These are phyloP conservation scores for Chrysanthemum seticuspe DNA, from an alignment of 129 eudicot genomes.

Conservation along the genomic window DNA sequence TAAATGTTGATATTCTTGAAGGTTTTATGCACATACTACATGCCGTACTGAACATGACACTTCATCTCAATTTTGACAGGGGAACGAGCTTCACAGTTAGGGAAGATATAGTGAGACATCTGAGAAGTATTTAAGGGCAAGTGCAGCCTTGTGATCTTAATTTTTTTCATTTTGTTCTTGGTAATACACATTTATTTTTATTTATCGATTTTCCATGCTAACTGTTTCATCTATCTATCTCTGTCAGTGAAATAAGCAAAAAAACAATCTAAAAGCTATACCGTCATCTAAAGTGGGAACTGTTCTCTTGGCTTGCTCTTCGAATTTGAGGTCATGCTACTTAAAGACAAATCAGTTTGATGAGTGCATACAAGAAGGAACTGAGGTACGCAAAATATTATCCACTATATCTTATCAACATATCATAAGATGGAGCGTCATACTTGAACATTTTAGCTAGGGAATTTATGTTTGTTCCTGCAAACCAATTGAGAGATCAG, in stretches of 20 bases:
- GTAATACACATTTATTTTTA: background rate
- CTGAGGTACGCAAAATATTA: constrained; percentile 59
- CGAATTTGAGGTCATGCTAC: constrained; percentile 94
- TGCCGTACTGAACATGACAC: constrained; percentile 16
- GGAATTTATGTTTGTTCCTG: too few relatives aligned
- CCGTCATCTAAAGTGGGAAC: constrained; percentile 66
- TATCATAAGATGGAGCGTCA: too few relatives aligned
- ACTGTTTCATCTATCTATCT: background rate
- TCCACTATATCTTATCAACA: background rate
- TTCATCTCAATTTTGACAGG: constrained; percentile 47
- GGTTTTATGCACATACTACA: constrained; percentile 9
- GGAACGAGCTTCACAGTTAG: constrained; percentile 83
- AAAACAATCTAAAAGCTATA: constrained; percentile 70
- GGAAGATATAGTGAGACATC: too few relatives aligned
- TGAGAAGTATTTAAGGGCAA: constrained; percentile 39
- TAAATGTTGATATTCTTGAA: background rate
- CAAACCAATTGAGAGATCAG: background rate
- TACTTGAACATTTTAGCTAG: too few relatives aligned
- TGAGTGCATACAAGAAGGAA: constrained; percentile 88
- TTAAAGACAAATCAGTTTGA: constrained; percentile 74
- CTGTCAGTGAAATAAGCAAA: constrained; percentile 46
- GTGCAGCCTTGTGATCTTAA: constrained; percentile 27
- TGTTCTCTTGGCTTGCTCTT: constrained; percentile 76
- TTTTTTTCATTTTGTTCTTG: background rate
- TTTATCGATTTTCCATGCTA: background rate